These are phyloP conservation scores for Bipolaris bicolor DNA, from an alignment of 2,329 filamentous ascomycete genomes.

Conservation along the genomic window DNA sequence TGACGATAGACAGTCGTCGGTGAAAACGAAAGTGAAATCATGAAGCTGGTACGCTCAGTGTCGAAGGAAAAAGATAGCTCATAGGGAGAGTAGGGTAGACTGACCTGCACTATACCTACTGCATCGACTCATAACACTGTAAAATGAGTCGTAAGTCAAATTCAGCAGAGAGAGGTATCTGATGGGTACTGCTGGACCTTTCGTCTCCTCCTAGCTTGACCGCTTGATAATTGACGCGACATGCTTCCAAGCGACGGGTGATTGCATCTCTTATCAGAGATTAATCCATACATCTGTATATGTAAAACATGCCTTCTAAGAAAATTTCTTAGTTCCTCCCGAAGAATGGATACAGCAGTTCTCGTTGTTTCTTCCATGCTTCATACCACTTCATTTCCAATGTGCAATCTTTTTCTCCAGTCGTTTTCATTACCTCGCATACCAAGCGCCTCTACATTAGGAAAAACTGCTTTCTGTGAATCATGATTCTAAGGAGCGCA, in stretches of 20 bases:
- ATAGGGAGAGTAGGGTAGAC: constrained; percentile 11
- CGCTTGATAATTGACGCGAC: constrained; percentile 9
- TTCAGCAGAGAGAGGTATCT: background rate
- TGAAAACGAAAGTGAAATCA: constrained; percentile 85
- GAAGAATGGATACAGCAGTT: background rate
- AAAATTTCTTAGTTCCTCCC: background rate
- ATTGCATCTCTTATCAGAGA: constrained; percentile 18
- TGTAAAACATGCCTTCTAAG: constrained; percentile 16
- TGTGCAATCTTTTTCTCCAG: background rate
- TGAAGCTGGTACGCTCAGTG: constrained; percentile 74
- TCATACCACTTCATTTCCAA: background rate
- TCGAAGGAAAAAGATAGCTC: constrained; percentile 49
- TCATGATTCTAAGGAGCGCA: background rate
- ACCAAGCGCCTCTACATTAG: background rate
- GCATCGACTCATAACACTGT: background rate
- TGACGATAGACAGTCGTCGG: constrained; percentile 61
- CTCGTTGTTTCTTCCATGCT: background rate
- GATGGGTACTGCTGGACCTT: background rate
- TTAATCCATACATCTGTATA: constrained; percentile 7
- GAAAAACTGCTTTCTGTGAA: background rate
- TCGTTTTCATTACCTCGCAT: background rate
- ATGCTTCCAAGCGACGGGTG: constrained; percentile 21
- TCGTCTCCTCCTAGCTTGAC: background rate
- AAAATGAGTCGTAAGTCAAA: background rate
- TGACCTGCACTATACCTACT: constrained; percentile 13